These are phyloP conservation scores for Penicillium malachiteum DNA, from an alignment of 495 filamentous ascomycete genomes.

Conservation along the genomic window DNA sequence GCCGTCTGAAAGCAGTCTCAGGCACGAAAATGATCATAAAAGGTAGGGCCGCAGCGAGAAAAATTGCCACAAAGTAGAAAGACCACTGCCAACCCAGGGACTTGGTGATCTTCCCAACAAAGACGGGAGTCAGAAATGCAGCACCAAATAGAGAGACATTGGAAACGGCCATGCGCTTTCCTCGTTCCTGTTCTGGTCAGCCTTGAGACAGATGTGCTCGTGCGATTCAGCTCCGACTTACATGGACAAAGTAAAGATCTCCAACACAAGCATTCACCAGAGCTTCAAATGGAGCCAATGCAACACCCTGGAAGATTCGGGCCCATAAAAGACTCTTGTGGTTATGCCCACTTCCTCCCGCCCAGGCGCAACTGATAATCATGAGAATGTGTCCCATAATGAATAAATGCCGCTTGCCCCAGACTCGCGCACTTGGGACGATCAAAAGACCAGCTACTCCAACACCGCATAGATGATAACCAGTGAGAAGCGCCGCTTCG, in stretches of 20 bases:
- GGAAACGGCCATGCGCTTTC: slow-evolving; percentile 84
- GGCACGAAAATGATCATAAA: slow-evolving; percentile 76
- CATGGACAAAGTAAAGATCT: slow-evolving; percentile 76
- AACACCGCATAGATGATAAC: slow-evolving; percentile 82
- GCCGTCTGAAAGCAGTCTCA: slow-evolving; percentile 76
- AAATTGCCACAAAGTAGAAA: slow-evolving; percentile 69
- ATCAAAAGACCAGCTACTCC: slow-evolving; percentile 78
- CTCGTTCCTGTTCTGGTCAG: slow-evolving; percentile 60
- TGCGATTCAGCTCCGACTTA: slow-evolving; percentile 34
- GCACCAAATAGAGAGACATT: slow-evolving; percentile 90
- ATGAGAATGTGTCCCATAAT: slow-evolving; percentile 74
- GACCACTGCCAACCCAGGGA: slow-evolving; percentile 76
- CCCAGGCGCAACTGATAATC: slow-evolving; percentile 73
- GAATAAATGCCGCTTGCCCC: slow-evolving; percentile 89
- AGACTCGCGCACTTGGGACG: slow-evolving; percentile 84
- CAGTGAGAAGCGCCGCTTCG: slow-evolving; percentile 76
- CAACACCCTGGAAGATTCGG: slow-evolving; percentile 72
- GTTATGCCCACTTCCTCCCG: slow-evolving; percentile 62
- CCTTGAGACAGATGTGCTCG: neutral
- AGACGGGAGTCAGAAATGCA: slow-evolving; percentile 86
- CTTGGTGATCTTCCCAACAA: slow-evolving; percentile 81
- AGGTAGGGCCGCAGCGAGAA: slow-evolving; percentile 62
- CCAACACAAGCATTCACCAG: slow-evolving; percentile 76
- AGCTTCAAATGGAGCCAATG: slow-evolving; percentile 73
- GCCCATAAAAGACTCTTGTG: slow-evolving; percentile 74